Evolutionary conservation across 2,329 filamentous ascomycete species (phyloP).

Genomic region (Xylariaceae sp.): DNA sequence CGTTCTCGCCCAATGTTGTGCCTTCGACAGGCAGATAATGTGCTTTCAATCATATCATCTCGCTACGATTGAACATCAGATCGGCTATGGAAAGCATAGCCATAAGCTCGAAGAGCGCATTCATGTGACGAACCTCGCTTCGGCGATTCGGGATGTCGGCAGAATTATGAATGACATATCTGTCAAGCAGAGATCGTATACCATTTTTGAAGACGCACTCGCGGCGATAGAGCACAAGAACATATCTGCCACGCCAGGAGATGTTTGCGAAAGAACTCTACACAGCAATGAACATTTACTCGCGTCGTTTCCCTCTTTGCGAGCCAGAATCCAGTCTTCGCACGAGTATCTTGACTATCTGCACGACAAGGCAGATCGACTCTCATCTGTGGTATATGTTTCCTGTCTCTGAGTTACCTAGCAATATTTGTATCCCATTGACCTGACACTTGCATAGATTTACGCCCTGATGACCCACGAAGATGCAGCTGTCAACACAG

Average conservation of each 20-base stretch:
- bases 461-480: constrained; percentile 25
- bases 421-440: background rate
- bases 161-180: constrained; percentile 23
- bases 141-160: constrained; percentile 20
- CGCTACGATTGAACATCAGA: constrained; percentile 16
- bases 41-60: background rate
- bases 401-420: too few species aligned
- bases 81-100: constrained; percentile 18
- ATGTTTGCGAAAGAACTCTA: too few species aligned
- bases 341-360: background rate
- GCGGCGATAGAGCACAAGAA: background rate
- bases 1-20: constrained; percentile 21
- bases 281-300: background rate
- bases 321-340: background rate
- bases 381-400: background rate
- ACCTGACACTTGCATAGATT: constrained; percentile 13
- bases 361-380: background rate
- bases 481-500: constrained; percentile 19
- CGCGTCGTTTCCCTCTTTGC: background rate
- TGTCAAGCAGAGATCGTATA: constrained; percentile 24
- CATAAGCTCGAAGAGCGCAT: constrained; percentile 18
- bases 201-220: background rate
- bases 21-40: constrained; percentile 23
- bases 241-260: background rate
- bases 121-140: constrained; percentile 16